These are phyloP conservation scores for Crotalaria pallida DNA, from an alignment of 306 rosid species.

Conservation along the genomic window DNA sequence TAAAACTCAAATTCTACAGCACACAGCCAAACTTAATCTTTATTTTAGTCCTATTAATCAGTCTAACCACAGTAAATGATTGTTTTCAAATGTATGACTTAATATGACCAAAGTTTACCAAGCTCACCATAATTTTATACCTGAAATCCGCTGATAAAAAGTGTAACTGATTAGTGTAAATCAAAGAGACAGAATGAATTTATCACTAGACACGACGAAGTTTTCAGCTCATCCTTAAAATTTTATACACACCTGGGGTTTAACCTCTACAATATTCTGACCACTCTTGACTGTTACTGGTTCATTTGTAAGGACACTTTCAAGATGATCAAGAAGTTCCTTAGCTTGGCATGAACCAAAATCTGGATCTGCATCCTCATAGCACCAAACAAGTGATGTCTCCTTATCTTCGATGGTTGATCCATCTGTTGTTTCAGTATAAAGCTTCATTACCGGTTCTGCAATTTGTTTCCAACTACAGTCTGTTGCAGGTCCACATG, in stretches of 20 bases:
- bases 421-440: slow-evolving; percentile 78
- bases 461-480: slow-evolving; percentile 72
- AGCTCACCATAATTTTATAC: neutral
- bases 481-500: slow-evolving; percentile 41
- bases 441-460: slow-evolving; percentile 70
- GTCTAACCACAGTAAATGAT: neutral
- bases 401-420: slow-evolving; percentile 74
- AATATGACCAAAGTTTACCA: neutral
- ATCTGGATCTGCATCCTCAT: slow-evolving; percentile 76
- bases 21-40: neutral
- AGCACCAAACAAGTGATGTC: slow-evolving; percentile 59
- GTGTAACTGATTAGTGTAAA: neutral
- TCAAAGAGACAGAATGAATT: neutral
- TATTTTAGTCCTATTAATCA: neutral
- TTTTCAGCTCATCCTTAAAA: too few species aligned
- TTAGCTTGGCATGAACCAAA: slow-evolving; percentile 80
- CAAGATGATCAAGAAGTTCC: slow-evolving; percentile 78
- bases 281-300: slow-evolving; percentile 76
- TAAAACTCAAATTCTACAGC: neutral
- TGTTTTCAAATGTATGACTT: neutral
- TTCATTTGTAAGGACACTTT: slow-evolving; percentile 77
- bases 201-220: too few species aligned
- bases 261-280: slow-evolving; percentile 56
- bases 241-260: slow-evolving; percentile 57
- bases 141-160: neutral